These are phyloP conservation scores for Chlamydomonas sp. DNA, from an alignment of 139 green algal genomes.

Conservation along the genomic window DNA sequence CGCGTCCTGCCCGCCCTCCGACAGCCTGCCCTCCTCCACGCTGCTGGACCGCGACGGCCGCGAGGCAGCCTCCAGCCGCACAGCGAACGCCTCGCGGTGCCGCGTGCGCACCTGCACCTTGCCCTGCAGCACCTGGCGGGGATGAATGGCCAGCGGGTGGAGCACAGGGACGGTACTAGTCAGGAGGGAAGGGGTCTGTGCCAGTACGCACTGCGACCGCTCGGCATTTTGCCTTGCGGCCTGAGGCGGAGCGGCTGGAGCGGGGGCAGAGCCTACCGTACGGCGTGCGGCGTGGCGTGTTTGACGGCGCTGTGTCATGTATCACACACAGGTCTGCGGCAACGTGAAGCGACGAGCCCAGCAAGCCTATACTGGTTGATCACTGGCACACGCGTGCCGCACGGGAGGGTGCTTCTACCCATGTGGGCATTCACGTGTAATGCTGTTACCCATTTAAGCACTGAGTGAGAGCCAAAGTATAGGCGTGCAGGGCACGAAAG, in stretches of 20 bases:
- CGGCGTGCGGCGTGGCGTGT: no score
- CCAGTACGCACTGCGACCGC: no score
- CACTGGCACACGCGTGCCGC: no score
- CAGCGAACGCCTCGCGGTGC: conserved; percentile 3
- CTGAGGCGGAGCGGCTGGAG: no score
- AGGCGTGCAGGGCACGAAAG: background rate
- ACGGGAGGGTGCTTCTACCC: no score
- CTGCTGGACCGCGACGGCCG: background rate
- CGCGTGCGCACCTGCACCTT: conserved; percentile 32
- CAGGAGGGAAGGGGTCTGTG: background rate
- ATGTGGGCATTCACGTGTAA: no score
- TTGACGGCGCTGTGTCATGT: background rate
- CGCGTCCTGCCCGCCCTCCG: background rate
- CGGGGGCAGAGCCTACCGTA: background rate
- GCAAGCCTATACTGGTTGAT: no score
- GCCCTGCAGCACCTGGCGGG: conserved; percentile 45
- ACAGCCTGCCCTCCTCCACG: background rate
- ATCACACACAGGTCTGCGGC: no score
- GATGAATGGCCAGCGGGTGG: background rate
- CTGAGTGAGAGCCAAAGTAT: no score
- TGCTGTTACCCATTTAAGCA: no score
- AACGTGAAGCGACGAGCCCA: no score
- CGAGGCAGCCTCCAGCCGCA: background rate
- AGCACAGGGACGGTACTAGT: background rate
- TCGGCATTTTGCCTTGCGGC: no score